Evolutionary conservation across 2,329 filamentous ascomycete species (phyloP).

Genomic region (Podosphaera xanthii): DNA sequence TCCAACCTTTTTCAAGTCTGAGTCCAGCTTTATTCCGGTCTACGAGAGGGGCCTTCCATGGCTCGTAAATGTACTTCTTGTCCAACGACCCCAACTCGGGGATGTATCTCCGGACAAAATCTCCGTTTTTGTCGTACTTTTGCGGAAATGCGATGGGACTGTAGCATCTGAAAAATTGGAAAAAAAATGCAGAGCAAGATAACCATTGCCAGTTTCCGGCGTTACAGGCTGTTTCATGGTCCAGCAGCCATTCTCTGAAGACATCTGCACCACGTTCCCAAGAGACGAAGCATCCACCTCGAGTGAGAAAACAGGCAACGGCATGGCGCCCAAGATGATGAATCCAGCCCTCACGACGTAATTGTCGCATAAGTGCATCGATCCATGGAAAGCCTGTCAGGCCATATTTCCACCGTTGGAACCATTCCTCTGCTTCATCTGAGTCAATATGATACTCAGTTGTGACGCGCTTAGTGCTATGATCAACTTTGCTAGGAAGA

Average conservation of each 20-base stretch:
- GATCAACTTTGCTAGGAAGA: slow-evolving; percentile 33
- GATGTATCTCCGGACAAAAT: slow-evolving; percentile 39
- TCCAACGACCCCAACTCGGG: slow-evolving; percentile 40
- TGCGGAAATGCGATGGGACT: slow-evolving; percentile 47
- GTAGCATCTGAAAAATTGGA: slow-evolving; percentile 49
- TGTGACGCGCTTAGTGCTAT: slow-evolving; percentile 24
- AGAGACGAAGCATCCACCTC: slow-evolving; percentile 54
- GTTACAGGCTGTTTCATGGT: slow-evolving; percentile 54
- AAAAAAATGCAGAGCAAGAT: slow-evolving; percentile 51
- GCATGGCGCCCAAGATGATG: slow-evolving; percentile 57
- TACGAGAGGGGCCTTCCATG: slow-evolving; percentile 45
- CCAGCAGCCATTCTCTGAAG: slow-evolving; percentile 53
- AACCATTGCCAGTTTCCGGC: slow-evolving; percentile 63
- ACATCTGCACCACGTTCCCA: slow-evolving; percentile 64
- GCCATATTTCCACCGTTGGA: slow-evolving; percentile 45
- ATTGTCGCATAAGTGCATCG: slow-evolving; percentile 57
- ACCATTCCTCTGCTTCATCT: slow-evolving; percentile 37
- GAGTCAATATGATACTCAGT: slow-evolving; percentile 42
- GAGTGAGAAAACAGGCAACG: slow-evolving; percentile 62
- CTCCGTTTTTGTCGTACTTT: slow-evolving; percentile 51
- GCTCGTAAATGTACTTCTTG: slow-evolving; percentile 56
- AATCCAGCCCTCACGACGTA: slow-evolving; percentile 52
- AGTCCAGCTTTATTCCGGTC: slow-evolving; percentile 50
- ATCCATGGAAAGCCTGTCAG: slow-evolving; percentile 61
- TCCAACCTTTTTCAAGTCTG: slow-evolving; percentile 29